Percentiles rank a stretch among this genome's conserved stretches.
phyloP scores from a whole-genome alignment of 768 basidiomycete species.

The Tricholoma hemisulphureum region DNA sequence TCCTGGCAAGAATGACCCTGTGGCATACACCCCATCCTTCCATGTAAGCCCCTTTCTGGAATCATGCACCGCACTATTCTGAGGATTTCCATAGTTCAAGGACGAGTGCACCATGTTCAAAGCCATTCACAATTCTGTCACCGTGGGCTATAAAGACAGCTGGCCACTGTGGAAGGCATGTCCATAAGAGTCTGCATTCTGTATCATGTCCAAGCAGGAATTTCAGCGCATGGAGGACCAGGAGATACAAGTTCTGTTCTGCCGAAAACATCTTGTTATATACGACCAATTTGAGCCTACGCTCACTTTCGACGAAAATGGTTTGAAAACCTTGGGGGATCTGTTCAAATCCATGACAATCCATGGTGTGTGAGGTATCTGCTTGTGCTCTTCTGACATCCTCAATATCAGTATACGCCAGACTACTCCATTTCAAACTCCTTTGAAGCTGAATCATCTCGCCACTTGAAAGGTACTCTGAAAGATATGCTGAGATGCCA shows the following conservation, averaged over 20 bases:
- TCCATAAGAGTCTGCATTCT: neutral
- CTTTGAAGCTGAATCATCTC: neutral
- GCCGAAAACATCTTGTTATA: neutral
- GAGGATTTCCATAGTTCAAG: neutral
- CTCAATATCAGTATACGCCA: neutral
- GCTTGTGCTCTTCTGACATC: neutral
- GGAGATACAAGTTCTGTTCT: neutral
- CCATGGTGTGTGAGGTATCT: neutral
- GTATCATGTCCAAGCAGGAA: neutral
- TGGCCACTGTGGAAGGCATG: neutral
- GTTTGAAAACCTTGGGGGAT: neutral
- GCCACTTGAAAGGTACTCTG: neutral
- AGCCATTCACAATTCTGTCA: neutral
- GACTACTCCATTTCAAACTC: neutral
- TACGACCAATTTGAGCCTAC: neutral
- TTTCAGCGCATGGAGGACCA: neutral
- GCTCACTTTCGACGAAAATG: neutral
- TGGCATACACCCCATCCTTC: neutral
- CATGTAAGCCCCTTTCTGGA: neutral
- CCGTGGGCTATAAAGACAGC: neutral
- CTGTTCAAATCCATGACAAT: neutral
- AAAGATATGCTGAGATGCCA: neutral
- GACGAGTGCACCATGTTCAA: neutral
- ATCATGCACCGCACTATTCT: neutral
- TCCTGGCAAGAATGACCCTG: neutral